Base-by-base conservation (phyloP, 23 red algal species). In the Gracilaria gracilis region DNA sequence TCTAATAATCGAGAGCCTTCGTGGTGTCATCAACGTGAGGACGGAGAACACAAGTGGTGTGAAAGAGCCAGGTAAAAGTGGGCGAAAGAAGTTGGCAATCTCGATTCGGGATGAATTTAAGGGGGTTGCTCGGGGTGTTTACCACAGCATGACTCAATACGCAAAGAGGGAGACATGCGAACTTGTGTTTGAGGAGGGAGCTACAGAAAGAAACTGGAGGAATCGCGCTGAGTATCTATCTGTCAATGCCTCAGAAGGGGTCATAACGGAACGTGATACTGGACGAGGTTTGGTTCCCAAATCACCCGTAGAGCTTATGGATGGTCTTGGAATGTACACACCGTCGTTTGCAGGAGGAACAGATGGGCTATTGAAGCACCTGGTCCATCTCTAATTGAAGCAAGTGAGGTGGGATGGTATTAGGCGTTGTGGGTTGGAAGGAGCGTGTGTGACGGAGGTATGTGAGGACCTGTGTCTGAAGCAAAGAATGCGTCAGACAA, bases 391-490 rank as follows among this genome's bases (percentile, higher is more conserved):
- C 2, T 16, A 62, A 31, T 27, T 62, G 24, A 55, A 55, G 51
- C 51, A 55, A 55, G 51, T 55, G 51, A 55, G 8, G 11, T 55
- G 51, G 51, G 51, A 55, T 19, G 51, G 51, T 55, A 55, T 55
- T 17, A 55, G 51, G 16, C 51, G 51, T 55, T 55, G 51, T 55
- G 51, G 51, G 51, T 55, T 55, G 14, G 51, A 25, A 62, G 59
- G 13, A 14, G 59, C 59, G 59, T 62, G 59, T 62, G 27, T 76
- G 34, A 40, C 21, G 23, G 47, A 76, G 39, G 71, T 76, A 13
- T 49, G 71, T 17, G 71, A 23, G 23, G 47, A 76, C 29, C 21
- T 49, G 71, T 76, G 71, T 51, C n/a, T 76, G 34, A 76, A 51
- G 16, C 71, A 76, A 4, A 44, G 71, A 32, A 76, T 76, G 71